Evolutionary conservation across 139 green algal genomes (phyloP), one percentile per base, ranked within the genome.

Genomic region (Ostreobium quekettii): DNA sequence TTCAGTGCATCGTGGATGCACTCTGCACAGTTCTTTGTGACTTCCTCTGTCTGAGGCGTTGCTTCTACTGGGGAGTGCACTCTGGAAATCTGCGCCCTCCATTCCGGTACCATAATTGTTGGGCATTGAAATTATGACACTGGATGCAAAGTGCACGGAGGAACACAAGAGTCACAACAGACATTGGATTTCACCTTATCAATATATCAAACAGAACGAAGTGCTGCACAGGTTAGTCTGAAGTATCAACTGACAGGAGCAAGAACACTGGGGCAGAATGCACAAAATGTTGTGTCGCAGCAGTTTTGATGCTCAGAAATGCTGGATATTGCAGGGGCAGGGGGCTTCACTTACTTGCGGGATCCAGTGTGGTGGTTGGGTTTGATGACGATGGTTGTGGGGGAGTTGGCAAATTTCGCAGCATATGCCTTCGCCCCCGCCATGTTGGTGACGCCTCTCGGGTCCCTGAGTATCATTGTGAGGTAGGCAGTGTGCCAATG

Each of bases 281-380:
- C 15, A 53, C 11, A 53, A 53, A 53, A 53, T n/a, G n/a, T n/a
- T n/a, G n/a, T n/a, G n/a, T n/a, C n/a, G n/a, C n/a, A n/a, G n/a
- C n/a, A n/a, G n/a, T n/a, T n/a, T n/a, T n/a, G 19, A 53, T 53
- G 15, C 42, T 29, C 42, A 70, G 3, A 32, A 30, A 69, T 42
- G 8, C 4, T 30, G 4, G 7, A 11, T 47, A 58, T 15, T 71
- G 68, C 86, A 95, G 93, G 91, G n/a, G 75, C 71, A n/a, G 93
- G 93, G 2, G 93, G 93, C 2, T 97, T 92, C 66, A 89, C 86
- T 0, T 98, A 98, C 70, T 70, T 98, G 4, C 48, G 38, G 7
- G 86, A 98, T 78, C 93, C 93, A 31, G 71, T 98, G 49, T 98
- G 93, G 93, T 98, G 93, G 93, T 78, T 85, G 33, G 93, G 93